Conservation (phyloP, 441 rosid genomes). For the Syzygium malaccense region DNA sequence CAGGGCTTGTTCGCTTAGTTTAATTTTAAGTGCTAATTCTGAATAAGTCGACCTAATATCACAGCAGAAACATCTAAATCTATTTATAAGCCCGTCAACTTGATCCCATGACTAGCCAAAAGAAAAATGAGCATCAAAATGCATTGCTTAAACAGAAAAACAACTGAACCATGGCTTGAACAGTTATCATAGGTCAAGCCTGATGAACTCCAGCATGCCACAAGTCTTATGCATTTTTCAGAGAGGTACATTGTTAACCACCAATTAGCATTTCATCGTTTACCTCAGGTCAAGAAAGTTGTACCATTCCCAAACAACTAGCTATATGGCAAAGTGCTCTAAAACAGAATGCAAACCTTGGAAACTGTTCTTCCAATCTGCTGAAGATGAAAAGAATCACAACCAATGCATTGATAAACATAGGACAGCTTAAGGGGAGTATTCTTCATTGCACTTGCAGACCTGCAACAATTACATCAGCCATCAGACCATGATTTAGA, state of each 20-base stretch:
- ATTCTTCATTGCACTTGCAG: conserved; percentile 96
- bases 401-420: conserved; percentile 92
- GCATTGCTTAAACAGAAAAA: not conserved
- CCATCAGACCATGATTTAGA: not conserved
- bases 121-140: not conserved
- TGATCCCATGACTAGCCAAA: not conserved
- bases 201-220: not conserved
- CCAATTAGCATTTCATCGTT: not conserved
- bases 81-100: not conserved
- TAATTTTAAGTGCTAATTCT: not conserved
- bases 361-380: conserved; percentile 77
- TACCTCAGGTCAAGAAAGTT: not conserved
- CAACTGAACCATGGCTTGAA: not conserved
- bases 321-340: not conserved
- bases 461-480: conserved; percentile 45
- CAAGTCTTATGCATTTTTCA: not conserved
- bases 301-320: not conserved
- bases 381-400: conserved; percentile 97
- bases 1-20: too few relatives aligned
- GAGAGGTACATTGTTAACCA: not conserved
- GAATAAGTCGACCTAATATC: not conserved
- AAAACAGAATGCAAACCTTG: conserved; percentile 43
- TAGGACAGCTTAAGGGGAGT: conserved; percentile 98
- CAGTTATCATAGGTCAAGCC: not conserved
- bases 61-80: not conserved